Evolutionary conservation across 192 early-diverging fungal species (phyloP), one percentile per base, ranked within the genome.

Genomic region (Jimgerdemannia lactiflua): DNA sequence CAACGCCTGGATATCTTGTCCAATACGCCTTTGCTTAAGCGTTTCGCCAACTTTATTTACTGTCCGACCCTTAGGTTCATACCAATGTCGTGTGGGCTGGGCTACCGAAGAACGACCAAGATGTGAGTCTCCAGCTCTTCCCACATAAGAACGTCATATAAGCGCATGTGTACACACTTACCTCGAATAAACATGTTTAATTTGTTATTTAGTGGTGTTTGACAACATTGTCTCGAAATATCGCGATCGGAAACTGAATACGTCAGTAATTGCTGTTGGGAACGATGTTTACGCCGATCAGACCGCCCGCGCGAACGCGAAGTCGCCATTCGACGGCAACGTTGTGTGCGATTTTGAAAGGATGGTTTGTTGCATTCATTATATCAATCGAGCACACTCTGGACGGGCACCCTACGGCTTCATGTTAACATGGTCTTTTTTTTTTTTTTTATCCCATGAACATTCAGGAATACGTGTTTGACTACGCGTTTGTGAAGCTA

Each of bases 401-500:
- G 70, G 75, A 6, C 77, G 83, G n/a, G 80, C 83, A 82, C 4
- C 73, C 72, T 77, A 77, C 73, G 72, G 66, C 69, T 83, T 81
- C 69, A 74, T 84, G n/a, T 74, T 83, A 17, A 14, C 6, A 2
- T 10, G 49, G 49, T 59, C 14, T 14, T 59, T 59, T 59, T 59
- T 77, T 82, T 54, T 67, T 70, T 42, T 43, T 67, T 79, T 82
- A 71, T 79, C 77, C 78, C 79, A 2, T 10, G 14, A 84, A 70
- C 74, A 29, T 71, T 18, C 85, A 95, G 92, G 95, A 97, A 81
- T 80, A 86, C 14, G 86, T 95, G 20, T 77, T 97, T 69, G 96
- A 97, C 78, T 97, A 97, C 76, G 88, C 94, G 3, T 95, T 97
- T 76, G 78, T 89, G 3, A 90, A 92, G 76, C 80, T 96, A 54